Base-by-base conservation (phyloP, 2,329 filamentous ascomycete genomes). In the Verticillium zaregamsianum region DNA sequence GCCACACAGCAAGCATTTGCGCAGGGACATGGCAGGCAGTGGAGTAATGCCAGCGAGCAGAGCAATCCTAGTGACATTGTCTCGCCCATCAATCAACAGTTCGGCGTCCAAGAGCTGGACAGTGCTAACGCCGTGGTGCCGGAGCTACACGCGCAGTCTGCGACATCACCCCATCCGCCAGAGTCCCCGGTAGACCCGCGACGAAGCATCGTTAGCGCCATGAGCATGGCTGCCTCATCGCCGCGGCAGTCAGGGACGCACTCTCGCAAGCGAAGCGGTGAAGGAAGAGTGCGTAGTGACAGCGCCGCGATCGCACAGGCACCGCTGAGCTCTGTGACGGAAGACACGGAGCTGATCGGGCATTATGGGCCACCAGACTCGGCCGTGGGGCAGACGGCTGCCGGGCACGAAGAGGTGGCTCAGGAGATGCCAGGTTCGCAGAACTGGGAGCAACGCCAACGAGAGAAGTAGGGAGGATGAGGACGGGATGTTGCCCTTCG, bases 41-140 rank as follows among this genome's bases (percentile, higher is more conserved):
- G 69, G 55, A 82, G 79, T 68, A 75, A 80, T 63, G 73, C 75
- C 5, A 82, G 80, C 54, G 79, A 82, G 57, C 69, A 73, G 5
- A 76, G 75, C 52, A 76, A 74, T 54, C 70, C 70, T 63, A 68
- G 7, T 65, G 37, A 70, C 2, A 70, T 72, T 0, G 66, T 71
- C 20, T 52, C 45, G n/a, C 45, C 45, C 8, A 52, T 52, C 9
- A 9, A 52, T 14, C 45, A 52, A 20, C 45, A 52, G 4, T 52
- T 52, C 45, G 45, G 5, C 73, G 73, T 58, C n/a, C 63, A 66
- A 2, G 80, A 83, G 63, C 74, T 82, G 5, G 77, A 75, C 17
- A 37, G 58, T 12, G 54, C 68, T 56, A 67, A 73, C 17, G 70
- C 63, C 17, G 71, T 72, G 35, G 66, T 77, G 9, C 73, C 74